phyloP scores from a whole-genome alignment of 2,329 filamentous ascomycete genomes.

The Stachybotrys chartarum region DNA sequence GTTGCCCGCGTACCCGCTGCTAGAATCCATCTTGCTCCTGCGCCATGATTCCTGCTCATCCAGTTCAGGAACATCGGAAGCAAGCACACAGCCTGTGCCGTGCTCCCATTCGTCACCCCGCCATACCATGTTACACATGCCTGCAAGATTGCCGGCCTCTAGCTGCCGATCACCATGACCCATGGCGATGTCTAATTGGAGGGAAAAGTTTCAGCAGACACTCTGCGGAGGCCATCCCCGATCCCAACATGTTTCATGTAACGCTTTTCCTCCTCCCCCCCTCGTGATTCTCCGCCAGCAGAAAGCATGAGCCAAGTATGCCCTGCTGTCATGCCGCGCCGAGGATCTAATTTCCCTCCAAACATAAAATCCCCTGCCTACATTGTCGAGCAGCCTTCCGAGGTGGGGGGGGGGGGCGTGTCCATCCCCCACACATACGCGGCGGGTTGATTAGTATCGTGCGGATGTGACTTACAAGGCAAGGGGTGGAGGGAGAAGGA shows the following conservation, averaged over 20 bases:
- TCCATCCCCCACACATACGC: no score
- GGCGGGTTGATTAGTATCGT: no score
- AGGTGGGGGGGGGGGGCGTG: no score
- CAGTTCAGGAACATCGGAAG: background rate
- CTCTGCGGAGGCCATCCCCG: background rate
- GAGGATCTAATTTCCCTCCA: background rate
- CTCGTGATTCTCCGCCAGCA: background rate
- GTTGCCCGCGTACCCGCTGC: no score
- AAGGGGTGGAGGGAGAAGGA: no score
- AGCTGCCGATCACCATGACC: background rate
- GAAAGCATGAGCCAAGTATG: background rate
- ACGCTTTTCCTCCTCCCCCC: background rate
- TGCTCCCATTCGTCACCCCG: background rate
- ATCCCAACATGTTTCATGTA: background rate
- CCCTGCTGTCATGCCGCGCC: background rate
- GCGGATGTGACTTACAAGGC: no score
- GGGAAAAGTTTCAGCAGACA: background rate
- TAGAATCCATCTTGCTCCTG: no score
- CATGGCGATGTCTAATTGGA: background rate
- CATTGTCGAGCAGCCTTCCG: background rate
- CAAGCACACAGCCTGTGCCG: background rate
- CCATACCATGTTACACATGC: background rate
- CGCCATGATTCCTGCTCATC: no score
- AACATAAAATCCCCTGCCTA: background rate
- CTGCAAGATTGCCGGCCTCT: background rate